Conservation (phyloP, 2,329 filamentous ascomycete genomes). For the Alternaria longipes region DNA sequence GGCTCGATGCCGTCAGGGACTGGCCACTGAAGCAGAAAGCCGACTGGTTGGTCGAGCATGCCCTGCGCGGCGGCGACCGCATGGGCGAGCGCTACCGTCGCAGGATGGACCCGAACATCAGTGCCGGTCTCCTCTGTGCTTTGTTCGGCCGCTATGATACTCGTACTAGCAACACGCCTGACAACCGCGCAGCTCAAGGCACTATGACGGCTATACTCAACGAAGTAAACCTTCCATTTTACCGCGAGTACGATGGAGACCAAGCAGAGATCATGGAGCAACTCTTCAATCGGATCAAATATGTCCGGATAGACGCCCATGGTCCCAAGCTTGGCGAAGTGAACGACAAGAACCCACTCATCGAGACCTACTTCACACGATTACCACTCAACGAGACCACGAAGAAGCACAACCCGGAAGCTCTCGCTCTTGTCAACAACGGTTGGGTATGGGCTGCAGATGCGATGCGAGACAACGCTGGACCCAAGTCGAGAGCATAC, state of each 20-base stretch:
- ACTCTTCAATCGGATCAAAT: conserved; percentile 93
- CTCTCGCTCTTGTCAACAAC: conserved; percentile 89
- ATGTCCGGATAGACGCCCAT: conserved; percentile 89
- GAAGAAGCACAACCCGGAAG: conserved; percentile 75
- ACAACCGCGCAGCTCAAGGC: conserved; percentile 62
- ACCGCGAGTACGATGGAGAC: conserved; percentile 90
- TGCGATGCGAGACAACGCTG: conserved; percentile 91
- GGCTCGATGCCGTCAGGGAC: conserved; percentile 62
- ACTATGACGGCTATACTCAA: conserved; percentile 72
- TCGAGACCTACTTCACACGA: conserved; percentile 95
- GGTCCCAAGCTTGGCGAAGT: conserved; percentile 88
- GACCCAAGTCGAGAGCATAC: conserved; percentile 88
- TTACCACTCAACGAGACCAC: conserved; percentile 82
- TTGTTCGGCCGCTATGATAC: conserved; percentile 74
- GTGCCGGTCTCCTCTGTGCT: conserved; percentile 72
- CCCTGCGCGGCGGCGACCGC: conserved; percentile 73
- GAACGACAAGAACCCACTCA: conserved; percentile 77
- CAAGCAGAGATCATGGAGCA: conserved; percentile 85
- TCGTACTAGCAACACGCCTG: conserved; percentile 59
- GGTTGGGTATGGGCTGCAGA: conserved; percentile 99
- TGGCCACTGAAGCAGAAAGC: conserved; percentile 69
- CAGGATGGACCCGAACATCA: conserved; percentile 72
- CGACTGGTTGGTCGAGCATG: conserved; percentile 73
- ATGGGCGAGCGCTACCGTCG: conserved; percentile 84
- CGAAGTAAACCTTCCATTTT: conserved; percentile 85